Base-by-base conservation (phyloP, 2,329 filamentous ascomycete species). In the Ambrosiella cleistominuta region DNA sequence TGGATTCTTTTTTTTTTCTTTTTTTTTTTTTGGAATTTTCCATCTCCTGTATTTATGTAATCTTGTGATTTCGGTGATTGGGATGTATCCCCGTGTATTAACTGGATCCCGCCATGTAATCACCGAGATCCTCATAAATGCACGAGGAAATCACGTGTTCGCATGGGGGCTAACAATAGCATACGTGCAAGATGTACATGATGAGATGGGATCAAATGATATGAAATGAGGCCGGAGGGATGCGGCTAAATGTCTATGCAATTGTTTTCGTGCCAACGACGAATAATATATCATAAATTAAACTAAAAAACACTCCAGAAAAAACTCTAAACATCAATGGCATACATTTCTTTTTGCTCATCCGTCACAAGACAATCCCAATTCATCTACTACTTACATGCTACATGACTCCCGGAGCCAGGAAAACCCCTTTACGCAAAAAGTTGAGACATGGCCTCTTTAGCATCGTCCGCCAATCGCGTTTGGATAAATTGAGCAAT, bases 401-500 rank as follows among this genome's bases (percentile, higher is more conserved):
- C 45, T 17, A 15, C n/a, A 8, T 15, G 27, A 27, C 3, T 27
- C 27, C 27, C 27, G 27, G 4, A 27, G 4, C 4, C 27, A 27
- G 27, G 27, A 27, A 27, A 13, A 1, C 15, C 15, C 5, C 7
- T 42, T 52, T 58, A 58, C 6, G 56, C 56, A 54, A 61, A 47
- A 11, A 61, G 49, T 40, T 54, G 45, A 15, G 37, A 39, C 59
- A 61, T 61, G 5, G 59, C 59, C 40, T 45, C 17, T 53, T 61
- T 37, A 0, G 59, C 59, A 65, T 88, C 80, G 1, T 76, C 74
- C 51, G 76, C 74, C 61, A 96, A 72, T 64, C 88, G 80, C 68
- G 87, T 79, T 62, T 81, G 74, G 57, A 90, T 85, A 66, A 86
- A 91, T 59, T 72, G 73, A 36, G 78, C 80, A 62, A 96, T 78